These are phyloP conservation scores for Lentinus tigrinus DNA, from an alignment of 768 basidiomycete species.

Conservation along the genomic window DNA sequence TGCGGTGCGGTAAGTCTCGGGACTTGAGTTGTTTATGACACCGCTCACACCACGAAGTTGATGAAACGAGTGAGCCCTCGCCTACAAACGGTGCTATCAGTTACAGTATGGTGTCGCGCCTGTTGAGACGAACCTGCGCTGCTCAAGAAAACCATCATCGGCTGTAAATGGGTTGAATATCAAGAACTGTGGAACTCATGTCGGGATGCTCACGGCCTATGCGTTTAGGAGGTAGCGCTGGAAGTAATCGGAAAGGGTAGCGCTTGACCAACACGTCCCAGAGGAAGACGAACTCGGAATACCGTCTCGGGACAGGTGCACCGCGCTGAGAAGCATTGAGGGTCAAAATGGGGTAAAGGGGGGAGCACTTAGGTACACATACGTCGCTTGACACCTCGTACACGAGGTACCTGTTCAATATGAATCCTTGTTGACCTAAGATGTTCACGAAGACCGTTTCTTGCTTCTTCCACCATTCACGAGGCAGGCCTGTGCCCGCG, in stretches of 20 bases:
- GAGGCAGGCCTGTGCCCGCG: slow-evolving; percentile 69
- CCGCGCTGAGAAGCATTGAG: slow-evolving; percentile 43
- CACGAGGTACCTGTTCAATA: slow-evolving; percentile 82
- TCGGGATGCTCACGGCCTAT: slow-evolving; percentile 67
- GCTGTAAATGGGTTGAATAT: slow-evolving; percentile 40
- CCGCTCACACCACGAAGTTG: slow-evolving; percentile 69
- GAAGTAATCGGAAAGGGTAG: slow-evolving; percentile 92
- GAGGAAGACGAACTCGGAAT: slow-evolving; percentile 90
- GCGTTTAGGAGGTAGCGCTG: slow-evolving; percentile 87
- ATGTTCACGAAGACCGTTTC: slow-evolving; percentile 70
- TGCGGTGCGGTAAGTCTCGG: slow-evolving; percentile 26
- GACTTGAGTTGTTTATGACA: background rate
- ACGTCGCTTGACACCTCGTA: slow-evolving; percentile 83
- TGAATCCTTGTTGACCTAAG: slow-evolving; percentile 88
- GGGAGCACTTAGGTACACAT: slow-evolving; percentile 27
- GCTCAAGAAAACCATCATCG: slow-evolving; percentile 89
- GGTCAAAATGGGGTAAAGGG: background rate
- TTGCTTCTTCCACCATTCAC: slow-evolving; percentile 86
- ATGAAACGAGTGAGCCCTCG: slow-evolving; percentile 80
- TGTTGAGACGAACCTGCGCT: slow-evolving; percentile 59
- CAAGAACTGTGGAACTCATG: background rate
- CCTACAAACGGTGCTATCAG: slow-evolving; percentile 36
- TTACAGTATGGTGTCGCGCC: background rate
- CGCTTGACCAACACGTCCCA: slow-evolving; percentile 83
- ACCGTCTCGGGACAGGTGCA: slow-evolving; percentile 75